A percentile compares a stretch with the other conserved stretches of the same genome.
Conservation (phyloP, 192 early-diverging fungal genomes). For the Entomortierella parvispora region DNA sequence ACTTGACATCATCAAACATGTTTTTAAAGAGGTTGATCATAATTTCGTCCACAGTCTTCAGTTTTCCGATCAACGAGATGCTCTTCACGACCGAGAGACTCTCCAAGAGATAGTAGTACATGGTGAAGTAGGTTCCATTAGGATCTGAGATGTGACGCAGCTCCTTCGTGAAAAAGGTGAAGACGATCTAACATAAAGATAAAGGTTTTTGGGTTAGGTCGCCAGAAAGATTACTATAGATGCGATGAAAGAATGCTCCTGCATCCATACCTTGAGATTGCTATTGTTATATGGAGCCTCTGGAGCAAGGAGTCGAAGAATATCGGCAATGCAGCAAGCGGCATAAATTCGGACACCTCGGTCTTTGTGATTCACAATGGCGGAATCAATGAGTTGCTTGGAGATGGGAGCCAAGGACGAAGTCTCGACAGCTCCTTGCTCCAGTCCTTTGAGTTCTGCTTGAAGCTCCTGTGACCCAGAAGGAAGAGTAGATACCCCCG, state of each 20-base stretch:
- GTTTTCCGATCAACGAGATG: slow-evolving; percentile 81
- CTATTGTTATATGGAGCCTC: slow-evolving; percentile 87
- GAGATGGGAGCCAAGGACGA: slow-evolving; percentile 72
- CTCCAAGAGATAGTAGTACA: slow-evolving; percentile 89
- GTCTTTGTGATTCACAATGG: slow-evolving; percentile 83
- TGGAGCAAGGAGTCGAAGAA: slow-evolving; percentile 92
- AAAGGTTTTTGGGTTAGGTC: background rate
- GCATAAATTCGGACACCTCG: slow-evolving; percentile 76
- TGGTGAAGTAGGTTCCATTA: slow-evolving; percentile 71
- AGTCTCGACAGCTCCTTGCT: slow-evolving; percentile 81
- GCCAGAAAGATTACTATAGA: no score
- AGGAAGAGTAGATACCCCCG: background rate
- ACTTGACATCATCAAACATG: slow-evolving; percentile 78
- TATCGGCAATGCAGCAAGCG: slow-evolving; percentile 91
- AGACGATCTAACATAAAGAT: slow-evolving; percentile 65
- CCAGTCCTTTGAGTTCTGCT: slow-evolving; percentile 71
- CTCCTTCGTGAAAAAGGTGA: slow-evolving; percentile 85
- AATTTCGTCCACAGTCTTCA: slow-evolving; percentile 81
- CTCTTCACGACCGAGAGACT: slow-evolving; percentile 87
- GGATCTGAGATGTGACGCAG: slow-evolving; percentile 70
- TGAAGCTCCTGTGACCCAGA: slow-evolving; percentile 73
- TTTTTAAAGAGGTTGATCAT: slow-evolving; percentile 74
- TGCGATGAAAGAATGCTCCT: background rate
- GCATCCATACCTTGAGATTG: slow-evolving; percentile 73
- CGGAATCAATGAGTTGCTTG: slow-evolving; percentile 72